Base-by-base conservation (phyloP, 2,329 filamentous ascomycete species). In the Penicillium sp. region DNA sequence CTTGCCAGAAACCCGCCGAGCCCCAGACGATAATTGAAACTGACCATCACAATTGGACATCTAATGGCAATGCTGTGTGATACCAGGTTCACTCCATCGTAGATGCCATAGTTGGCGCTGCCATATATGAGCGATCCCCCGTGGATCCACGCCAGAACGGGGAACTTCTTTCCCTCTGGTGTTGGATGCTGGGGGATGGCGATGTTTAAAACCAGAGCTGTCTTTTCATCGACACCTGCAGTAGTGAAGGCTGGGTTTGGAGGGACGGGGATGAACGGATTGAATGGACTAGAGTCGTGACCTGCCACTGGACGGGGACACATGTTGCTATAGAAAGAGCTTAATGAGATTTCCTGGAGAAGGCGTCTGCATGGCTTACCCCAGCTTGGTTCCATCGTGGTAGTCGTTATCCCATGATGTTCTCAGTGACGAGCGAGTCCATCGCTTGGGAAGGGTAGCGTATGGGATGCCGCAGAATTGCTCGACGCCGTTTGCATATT, bases 401-500 rank as follows among this genome's bases (percentile, higher is more conserved):
- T 47, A 47, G 8, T 42, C 23, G 32, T 47, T 32, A 1, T 50
- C 42, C 52, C 52, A 54, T 4, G 46, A 52, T 3, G 46, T 52
- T 25, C 40, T 49, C 29, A 54, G 9, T 1, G 41, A 25, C 8
- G 49, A 49, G n/a, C 52, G 48, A 6, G 52, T 54, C 52, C 52
- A 52, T 28, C 49, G 52, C 32, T 54, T 49, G 5, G 42, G 41
- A 2, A 52, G 40, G 6, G 43, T 46, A 6, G 45, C 52, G 15
- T 54, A 54, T 42, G 49, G 52, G 18, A 52, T 54, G 3, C 49
- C 52, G 23, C 52, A 54, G 27, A 44, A 52, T 45, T 54, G 52
- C 15, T 52, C 32, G 6, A 54, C 52, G 12, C 49, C 49, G 33
- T 52, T 47, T 38, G 43, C 24, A 20, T 54, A 54, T 3, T 43